phyloP scores from a whole-genome alignment of 2,329 filamentous ascomycete species.

The Scedosporium boydii region DNA sequence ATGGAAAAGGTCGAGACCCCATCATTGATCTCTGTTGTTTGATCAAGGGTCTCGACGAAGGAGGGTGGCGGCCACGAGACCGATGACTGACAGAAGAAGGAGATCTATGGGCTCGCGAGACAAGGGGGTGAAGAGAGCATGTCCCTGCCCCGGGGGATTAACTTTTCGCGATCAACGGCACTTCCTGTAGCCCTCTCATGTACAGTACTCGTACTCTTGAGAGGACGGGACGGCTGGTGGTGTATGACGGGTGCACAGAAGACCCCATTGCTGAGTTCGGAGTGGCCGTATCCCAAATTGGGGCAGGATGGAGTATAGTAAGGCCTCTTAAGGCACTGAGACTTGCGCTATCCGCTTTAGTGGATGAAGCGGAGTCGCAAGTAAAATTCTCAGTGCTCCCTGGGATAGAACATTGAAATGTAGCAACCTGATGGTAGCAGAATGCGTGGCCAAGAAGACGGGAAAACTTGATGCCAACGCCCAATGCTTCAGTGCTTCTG shows the following conservation, averaged over 20 bases:
- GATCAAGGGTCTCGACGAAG: background rate
- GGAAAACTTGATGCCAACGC: no score
- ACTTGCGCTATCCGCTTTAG: background rate
- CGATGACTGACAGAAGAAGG: background rate
- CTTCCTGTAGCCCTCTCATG: background rate
- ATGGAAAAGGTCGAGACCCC: background rate
- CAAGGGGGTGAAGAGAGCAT: background rate
- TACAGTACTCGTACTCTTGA: background rate
- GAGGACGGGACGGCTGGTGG: background rate
- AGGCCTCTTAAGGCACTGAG: background rate
- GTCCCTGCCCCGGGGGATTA: background rate
- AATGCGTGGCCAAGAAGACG: background rate
- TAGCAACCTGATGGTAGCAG: background rate
- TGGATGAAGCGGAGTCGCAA: background rate
- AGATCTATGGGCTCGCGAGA: background rate
- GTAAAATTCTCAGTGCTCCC: background rate
- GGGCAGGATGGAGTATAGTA: slow-evolving; percentile 3
- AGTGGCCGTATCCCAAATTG: slow-evolving; percentile 1
- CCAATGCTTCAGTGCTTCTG: no score
- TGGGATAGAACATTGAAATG: background rate
- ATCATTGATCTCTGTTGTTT: background rate
- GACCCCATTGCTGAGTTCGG: slow-evolving; percentile 4
- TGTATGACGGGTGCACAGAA: background rate
- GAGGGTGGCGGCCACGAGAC: background rate
- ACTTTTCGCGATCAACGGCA: background rate